phyloP scores from a whole-genome alignment of 768 basidiomycete genomes.

The Paxillus rubicundulus region DNA sequence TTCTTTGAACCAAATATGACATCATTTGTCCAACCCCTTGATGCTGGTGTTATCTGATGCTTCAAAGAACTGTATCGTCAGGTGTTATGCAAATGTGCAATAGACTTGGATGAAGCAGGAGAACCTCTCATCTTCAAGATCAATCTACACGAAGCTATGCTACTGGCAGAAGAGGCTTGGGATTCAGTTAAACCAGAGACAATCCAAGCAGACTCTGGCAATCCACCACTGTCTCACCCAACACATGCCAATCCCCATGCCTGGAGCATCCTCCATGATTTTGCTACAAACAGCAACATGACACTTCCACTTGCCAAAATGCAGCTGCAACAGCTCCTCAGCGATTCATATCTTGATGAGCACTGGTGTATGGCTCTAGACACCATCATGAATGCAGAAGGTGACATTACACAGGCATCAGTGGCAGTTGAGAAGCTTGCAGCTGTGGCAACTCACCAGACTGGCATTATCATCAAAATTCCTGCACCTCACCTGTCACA shows the following conservation, averaged over 20 bases:
- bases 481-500: too few species aligned
- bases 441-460: too few species aligned
- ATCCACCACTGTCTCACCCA: not conserved
- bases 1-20: too few species aligned
- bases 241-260: too few species aligned
- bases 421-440: not conserved
- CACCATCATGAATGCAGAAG: constrained; percentile 16
- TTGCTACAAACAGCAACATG: constrained; percentile 8
- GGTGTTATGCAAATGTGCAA: constrained; percentile 7
- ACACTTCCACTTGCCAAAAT: constrained; percentile 9
- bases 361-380: too few species aligned
- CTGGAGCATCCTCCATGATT: not conserved
- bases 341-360: constrained; percentile 10
- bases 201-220: not conserved
- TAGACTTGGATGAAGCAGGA: constrained; percentile 32
- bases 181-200: constrained; percentile 7
- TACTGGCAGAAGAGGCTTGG: constrained; percentile 32
- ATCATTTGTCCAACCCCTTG: too few species aligned
- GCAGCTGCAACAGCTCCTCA: constrained; percentile 6
- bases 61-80: constrained; percentile 10
- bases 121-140: constrained; percentile 36
- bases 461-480: too few species aligned
- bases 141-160: constrained; percentile 34
- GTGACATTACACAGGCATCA: not conserved
- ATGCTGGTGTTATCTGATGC: too few species aligned